A percentile compares a stretch with the other conserved stretches of the same genome.
Evolutionary conservation across 495 filamentous ascomycete genomes (phyloP).

Genomic region (Cercophora scortea): DNA sequence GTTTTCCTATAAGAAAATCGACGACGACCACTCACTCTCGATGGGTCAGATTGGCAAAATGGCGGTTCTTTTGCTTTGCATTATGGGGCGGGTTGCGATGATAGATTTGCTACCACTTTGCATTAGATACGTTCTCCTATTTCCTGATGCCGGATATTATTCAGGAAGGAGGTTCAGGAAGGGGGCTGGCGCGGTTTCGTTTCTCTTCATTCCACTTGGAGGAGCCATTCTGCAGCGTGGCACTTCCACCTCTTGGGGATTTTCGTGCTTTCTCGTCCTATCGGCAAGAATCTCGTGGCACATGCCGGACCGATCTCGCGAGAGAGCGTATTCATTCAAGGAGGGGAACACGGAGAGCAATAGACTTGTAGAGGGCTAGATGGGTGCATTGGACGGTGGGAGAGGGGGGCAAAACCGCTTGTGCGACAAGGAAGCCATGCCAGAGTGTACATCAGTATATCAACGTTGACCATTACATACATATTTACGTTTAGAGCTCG

Average conservation of each 20-base stretch:
- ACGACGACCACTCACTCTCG: slow-evolving; percentile 4
- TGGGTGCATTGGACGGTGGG: too few species aligned
- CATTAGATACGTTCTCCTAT: slow-evolving; percentile 23
- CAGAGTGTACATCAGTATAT: slow-evolving; percentile 14
- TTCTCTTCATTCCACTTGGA: slow-evolving; percentile 4
- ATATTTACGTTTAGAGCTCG: slow-evolving; percentile 7
- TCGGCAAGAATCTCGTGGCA: too few species aligned
- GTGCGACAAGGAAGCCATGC: too few species aligned
- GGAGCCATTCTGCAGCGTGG: too few species aligned
- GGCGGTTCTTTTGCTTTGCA: slow-evolving; percentile 36
- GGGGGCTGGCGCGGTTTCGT: slow-evolving; percentile 11
- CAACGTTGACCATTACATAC: neutral
- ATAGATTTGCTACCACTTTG: slow-evolving; percentile 30
- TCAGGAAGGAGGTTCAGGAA: slow-evolving; percentile 12
- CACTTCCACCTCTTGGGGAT: too few species aligned
- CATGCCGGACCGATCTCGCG: too few species aligned
- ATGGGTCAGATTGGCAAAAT: slow-evolving; percentile 36
- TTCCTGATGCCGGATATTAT: slow-evolving; percentile 25
- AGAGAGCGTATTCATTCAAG: too few species aligned
- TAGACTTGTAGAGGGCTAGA: too few species aligned
- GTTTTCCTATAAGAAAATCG: slow-evolving; percentile 16
- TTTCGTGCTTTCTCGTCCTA: too few species aligned
- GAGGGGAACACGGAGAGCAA: too few species aligned
- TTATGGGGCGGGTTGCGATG: slow-evolving; percentile 33
- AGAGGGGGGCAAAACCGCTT: too few species aligned